These are phyloP conservation scores for Telfairia occidentalis DNA, from an alignment of 331 rosid genomes.

Conservation along the genomic window DNA sequence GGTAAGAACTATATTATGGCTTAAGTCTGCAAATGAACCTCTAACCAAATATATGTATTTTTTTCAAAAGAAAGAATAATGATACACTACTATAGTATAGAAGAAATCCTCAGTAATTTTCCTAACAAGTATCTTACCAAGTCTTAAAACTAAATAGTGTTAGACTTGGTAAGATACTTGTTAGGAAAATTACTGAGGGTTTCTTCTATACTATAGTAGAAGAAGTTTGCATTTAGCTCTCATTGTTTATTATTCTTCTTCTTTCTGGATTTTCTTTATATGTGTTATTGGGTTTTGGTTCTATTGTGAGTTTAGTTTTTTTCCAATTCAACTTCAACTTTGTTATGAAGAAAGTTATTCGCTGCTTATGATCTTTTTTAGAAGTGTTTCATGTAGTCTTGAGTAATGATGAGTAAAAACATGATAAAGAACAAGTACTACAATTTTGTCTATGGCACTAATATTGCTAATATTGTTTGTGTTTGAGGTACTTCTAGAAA, in stretches of 20 bases:
- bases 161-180: neutral
- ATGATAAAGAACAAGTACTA: neutral
- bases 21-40: neutral
- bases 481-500: neutral
- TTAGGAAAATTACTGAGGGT: neutral
- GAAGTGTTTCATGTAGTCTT: neutral
- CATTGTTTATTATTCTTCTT: neutral
- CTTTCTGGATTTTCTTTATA: neutral
- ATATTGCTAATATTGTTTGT: too few species aligned
- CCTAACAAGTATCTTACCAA: neutral
- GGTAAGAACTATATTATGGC: conserved; percentile 31
- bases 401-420: neutral
- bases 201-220: neutral
- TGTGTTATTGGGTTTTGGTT: neutral
- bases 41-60: neutral
- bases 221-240: neutral
- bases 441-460: neutral
- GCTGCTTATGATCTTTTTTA: neutral
- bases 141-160: too few species aligned
- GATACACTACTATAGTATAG: neutral
- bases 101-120: neutral
- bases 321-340: neutral
- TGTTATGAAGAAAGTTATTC: neutral
- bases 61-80: neutral
- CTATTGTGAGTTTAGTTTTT: neutral